These are phyloP conservation scores for Xylariaceae sp. DNA, from an alignment of 2,329 filamentous ascomycete genomes.

Conservation along the genomic window DNA sequence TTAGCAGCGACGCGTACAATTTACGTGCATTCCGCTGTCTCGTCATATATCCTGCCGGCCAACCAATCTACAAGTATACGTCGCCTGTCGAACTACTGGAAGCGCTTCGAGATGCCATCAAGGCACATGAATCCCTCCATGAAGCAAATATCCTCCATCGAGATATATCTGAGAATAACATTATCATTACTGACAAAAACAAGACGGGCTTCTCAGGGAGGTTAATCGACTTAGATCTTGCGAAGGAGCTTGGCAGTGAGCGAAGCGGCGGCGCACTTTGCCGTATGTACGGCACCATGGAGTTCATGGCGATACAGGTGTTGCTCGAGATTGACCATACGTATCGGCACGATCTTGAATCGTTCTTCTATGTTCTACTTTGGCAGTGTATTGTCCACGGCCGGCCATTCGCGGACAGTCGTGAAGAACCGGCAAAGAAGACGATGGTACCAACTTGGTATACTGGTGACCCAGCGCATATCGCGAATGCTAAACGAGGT, in stretches of 20 bases:
- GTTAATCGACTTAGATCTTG: slow-evolving; percentile 18
- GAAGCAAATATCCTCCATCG: slow-evolving; percentile 15
- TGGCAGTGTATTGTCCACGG: slow-evolving; percentile 6
- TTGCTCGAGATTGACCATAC: slow-evolving; percentile 7
- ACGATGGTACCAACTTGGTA: not conserved
- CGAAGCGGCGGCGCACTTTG: not conserved
- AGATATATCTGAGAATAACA: slow-evolving; percentile 16
- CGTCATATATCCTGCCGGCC: not conserved
- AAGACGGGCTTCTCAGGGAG: slow-evolving; percentile 8
- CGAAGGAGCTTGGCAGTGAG: not conserved
- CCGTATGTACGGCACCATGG: slow-evolving; percentile 10
- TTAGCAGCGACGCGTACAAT: not conserved
- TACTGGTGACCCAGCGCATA: not conserved
- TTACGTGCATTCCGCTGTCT: not conserved
- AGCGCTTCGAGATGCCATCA: slow-evolving; percentile 15
- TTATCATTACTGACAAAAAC: slow-evolving; percentile 9
- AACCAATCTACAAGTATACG: not conserved
- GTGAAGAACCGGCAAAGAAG: not conserved
- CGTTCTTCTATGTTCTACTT: slow-evolving; percentile 20
- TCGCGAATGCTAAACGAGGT: not conserved
- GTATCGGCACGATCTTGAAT: slow-evolving; percentile 20
- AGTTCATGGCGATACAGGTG: slow-evolving; percentile 19
- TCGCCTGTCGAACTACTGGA: slow-evolving; percentile 11
- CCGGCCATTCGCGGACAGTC: not conserved
- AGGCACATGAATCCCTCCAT: slow-evolving; percentile 17